A percentile compares a stretch with the other conserved stretches of the same genome.
Conservation (phyloP, 805 yeast genomes). For the Myxozyma udenii region DNA sequence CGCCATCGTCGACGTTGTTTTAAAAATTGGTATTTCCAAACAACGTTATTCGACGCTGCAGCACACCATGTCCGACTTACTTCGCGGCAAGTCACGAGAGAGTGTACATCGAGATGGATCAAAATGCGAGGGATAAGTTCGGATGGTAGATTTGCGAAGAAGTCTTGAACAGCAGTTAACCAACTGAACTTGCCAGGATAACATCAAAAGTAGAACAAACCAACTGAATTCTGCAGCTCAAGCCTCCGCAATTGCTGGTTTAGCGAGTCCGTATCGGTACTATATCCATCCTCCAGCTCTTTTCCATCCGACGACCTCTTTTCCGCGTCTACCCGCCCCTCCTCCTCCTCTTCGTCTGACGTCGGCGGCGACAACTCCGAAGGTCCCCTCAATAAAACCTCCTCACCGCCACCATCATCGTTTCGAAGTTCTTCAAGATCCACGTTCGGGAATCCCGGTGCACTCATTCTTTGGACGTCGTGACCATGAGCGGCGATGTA, state of each 20-base stretch:
- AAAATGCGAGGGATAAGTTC: constrained; percentile 25
- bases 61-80: constrained; percentile 23
- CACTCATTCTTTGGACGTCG: too few species aligned
- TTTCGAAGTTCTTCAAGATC: too few species aligned
- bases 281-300: too few species aligned
- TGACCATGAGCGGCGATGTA: too few species aligned
- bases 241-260: neutral
- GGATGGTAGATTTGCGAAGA: constrained; percentile 12
- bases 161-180: neutral
- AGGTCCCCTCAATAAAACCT: neutral
- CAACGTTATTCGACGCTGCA: constrained; percentile 2
- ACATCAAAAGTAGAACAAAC: neutral
- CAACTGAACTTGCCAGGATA: neutral
- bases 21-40: constrained; percentile 22
- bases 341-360: neutral
- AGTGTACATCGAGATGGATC: constrained; percentile 7
- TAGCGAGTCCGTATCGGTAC: neutral
- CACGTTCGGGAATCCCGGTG: too few species aligned
- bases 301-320: too few species aligned
- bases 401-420: neutral
- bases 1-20: constrained; percentile 11
- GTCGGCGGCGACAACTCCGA: neutral
- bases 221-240: neutral
- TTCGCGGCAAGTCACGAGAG: constrained; percentile 13
- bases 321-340: neutral